A percentile compares a stretch with the other conserved stretches of the same genome.
These are phyloP conservation scores for Xylariaceae sp. DNA, from an alignment of 2,329 filamentous ascomycete genomes.

Conservation along the genomic window DNA sequence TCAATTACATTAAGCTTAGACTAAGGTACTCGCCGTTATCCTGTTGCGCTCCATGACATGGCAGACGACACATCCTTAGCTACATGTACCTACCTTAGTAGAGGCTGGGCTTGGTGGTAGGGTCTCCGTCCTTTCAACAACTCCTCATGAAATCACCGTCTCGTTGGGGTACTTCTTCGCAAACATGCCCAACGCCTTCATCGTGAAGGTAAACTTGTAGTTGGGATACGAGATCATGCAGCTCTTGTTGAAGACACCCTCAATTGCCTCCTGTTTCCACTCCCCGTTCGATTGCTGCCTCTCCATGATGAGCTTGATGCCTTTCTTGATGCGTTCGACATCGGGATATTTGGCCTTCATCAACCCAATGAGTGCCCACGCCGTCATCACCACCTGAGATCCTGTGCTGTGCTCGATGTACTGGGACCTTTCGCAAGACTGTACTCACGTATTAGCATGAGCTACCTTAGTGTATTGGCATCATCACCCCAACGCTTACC, in stretches of 20 bases:
- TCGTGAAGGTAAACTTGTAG: conserved; percentile 95
- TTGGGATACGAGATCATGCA: conserved; percentile 99
- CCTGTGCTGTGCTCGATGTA: conserved; percentile 73
- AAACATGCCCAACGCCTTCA: conserved; percentile 93
- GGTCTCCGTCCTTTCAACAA: background rate
- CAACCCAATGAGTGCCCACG: conserved; percentile 81
- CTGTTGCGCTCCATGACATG: too few relatives aligned
- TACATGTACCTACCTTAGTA: too few relatives aligned
- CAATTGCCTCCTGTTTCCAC: conserved; percentile 93
- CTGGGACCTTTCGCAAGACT: conserved; percentile 73
- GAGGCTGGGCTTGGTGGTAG: too few relatives aligned
- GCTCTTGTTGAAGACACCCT: conserved; percentile 98
- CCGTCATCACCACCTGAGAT: conserved; percentile 90
- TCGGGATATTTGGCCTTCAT: conserved; percentile 83
- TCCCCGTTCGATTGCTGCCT: conserved; percentile 87
- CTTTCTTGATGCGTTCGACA: conserved; percentile 66
- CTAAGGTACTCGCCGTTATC: too few relatives aligned
- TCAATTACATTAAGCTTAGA: background rate
- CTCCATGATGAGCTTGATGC: conserved; percentile 76
- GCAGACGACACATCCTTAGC: too few relatives aligned
- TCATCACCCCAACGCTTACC: conserved; percentile 37
- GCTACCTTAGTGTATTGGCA: background rate
- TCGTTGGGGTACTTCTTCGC: conserved; percentile 68
- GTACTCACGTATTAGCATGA: conserved; percentile 9
- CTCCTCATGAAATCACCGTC: conserved; percentile 39